phyloP scores from a whole-genome alignment of 148 eudicot genomes.

The Rhododendron molle region DNA sequence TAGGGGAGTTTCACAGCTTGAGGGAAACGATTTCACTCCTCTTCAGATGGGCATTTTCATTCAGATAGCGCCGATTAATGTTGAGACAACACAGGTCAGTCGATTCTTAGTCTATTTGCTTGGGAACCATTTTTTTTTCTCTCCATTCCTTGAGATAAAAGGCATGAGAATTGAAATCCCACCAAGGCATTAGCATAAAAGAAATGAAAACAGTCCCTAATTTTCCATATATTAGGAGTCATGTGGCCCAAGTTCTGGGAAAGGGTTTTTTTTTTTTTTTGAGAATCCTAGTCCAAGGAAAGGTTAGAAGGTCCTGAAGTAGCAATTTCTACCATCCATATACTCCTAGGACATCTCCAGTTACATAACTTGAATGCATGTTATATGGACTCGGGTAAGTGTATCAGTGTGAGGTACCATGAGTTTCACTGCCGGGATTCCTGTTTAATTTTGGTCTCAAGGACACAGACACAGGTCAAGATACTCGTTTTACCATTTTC shows the following conservation, averaged over 20 bases:
- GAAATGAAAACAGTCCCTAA: background rate
- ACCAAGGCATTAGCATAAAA: background rate
- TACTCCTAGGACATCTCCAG: background rate
- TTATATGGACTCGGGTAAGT: background rate
- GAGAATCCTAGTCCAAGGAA: background rate
- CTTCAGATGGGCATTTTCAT: constrained; percentile 17
- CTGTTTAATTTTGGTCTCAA: too few relatives aligned
- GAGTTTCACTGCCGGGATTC: too few relatives aligned
- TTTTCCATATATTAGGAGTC: background rate
- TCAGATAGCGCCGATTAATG: constrained; percentile 13
- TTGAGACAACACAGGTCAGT: constrained; percentile 12
- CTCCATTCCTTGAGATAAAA: background rate
- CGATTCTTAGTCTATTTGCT: background rate
- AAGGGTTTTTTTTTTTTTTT: too few relatives aligned
- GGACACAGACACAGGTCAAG: background rate
- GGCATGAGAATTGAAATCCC: background rate
- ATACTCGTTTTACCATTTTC: too few relatives aligned
- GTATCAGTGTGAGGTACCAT: background rate
- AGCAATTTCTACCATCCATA: background rate
- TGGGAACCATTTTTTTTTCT: background rate
- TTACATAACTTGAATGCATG: too few relatives aligned
- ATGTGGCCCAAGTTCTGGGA: background rate
- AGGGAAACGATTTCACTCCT: background rate
- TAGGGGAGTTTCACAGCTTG: constrained; percentile 10
- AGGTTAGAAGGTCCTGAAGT: background rate